These are phyloP conservation scores for Petunia hybrid DNA, from an alignment of 305 asterid genomes.

Conservation along the genomic window DNA sequence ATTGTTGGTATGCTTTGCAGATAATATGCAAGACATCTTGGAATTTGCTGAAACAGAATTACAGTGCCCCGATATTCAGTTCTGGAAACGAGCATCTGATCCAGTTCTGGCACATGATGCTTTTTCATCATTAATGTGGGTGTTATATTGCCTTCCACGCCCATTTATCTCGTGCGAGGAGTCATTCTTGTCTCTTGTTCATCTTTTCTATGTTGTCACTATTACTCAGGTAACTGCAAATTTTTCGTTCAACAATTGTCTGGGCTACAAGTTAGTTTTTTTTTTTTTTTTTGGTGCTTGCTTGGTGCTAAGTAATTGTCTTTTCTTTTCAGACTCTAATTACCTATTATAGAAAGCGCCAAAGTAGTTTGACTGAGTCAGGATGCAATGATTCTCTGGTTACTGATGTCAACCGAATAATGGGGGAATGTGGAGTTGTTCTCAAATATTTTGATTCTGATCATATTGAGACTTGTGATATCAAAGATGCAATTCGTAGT, in stretches of 20 bases:
- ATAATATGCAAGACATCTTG: constrained; percentile 67
- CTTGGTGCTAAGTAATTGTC: constrained; percentile 13
- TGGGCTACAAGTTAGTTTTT: not conserved
- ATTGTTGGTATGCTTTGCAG: constrained; percentile 52
- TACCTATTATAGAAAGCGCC: constrained; percentile 50
- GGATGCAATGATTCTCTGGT: constrained; percentile 61
- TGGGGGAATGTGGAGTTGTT: constrained; percentile 59
- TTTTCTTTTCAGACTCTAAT: constrained; percentile 64
- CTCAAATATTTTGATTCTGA: constrained; percentile 61
- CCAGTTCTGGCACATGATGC: constrained; percentile 85
- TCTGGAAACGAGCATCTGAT: constrained; percentile 82
- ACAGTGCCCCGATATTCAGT: constrained; percentile 69
- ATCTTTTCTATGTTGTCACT: constrained; percentile 72
- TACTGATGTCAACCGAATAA: constrained; percentile 57
- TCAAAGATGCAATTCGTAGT: constrained; percentile 72
- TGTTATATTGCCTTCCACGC: constrained; percentile 91
- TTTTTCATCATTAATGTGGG: constrained; percentile 94
- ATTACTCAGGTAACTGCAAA: constrained; percentile 67
- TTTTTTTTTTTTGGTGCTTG: not conserved
- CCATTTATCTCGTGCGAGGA: constrained; percentile 78
- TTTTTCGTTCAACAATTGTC: constrained; percentile 22
- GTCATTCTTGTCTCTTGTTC: constrained; percentile 81
- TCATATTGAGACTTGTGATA: constrained; percentile 53
- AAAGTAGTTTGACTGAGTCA: constrained; percentile 44
- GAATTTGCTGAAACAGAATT: constrained; percentile 59